Percentiles rank a stretch among this genome's conserved stretches.
phyloP scores from a whole-genome alignment of 768 basidiomycete species.

The Pulveroboletus sp. region DNA sequence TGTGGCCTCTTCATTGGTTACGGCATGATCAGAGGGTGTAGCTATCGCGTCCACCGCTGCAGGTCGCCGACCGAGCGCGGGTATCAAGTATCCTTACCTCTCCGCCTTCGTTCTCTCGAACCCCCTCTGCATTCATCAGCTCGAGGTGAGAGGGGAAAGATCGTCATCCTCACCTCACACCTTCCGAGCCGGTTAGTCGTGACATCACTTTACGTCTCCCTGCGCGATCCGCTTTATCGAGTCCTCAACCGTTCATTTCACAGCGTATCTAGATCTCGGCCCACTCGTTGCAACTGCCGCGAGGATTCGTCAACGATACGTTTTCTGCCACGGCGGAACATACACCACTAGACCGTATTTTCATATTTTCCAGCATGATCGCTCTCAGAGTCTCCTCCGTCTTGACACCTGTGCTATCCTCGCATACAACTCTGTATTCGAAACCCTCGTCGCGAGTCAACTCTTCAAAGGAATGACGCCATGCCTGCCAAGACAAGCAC shows the following conservation, averaged over 20 bases:
- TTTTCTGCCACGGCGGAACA: background rate
- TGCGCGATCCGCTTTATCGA: background rate
- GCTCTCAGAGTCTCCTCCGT: background rate
- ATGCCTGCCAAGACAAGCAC: conserved; percentile 10
- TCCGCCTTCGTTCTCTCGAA: background rate
- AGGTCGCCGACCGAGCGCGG: background rate
- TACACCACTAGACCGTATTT: background rate
- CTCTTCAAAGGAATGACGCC: conserved; percentile 9
- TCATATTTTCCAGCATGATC: background rate
- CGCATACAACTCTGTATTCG: background rate
- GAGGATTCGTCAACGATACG: background rate
- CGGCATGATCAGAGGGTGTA: conserved; percentile 10
- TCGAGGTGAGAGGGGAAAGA: background rate
- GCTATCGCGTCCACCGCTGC: background rate
- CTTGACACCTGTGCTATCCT: background rate
- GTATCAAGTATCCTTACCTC: background rate
- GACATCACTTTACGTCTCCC: background rate
- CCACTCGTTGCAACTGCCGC: background rate
- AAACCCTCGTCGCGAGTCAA: background rate
- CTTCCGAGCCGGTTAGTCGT: background rate
- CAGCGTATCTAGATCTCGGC: background rate
- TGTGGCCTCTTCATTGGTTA: conserved; percentile 5
- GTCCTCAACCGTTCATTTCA: background rate
- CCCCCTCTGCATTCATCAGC: background rate
- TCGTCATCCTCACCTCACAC: background rate